Percentiles rank a stretch among this genome's conserved stretches.
Conservation (phyloP, 768 basidiomycete genomes). For the Agaricus blazei region DNA sequence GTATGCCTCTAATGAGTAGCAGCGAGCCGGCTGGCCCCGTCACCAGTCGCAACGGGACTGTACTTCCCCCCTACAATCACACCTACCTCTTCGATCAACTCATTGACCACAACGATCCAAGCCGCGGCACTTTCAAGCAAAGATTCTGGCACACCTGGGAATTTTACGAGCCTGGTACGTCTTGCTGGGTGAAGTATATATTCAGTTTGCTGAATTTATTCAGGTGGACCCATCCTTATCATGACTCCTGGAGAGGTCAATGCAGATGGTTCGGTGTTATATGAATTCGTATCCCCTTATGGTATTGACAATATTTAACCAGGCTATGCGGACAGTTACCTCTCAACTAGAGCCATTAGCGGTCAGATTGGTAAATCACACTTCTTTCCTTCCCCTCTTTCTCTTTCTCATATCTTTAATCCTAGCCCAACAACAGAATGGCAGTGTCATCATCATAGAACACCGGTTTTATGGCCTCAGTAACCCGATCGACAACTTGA, state of each 20-base stretch:
- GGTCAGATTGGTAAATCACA: constrained; percentile 42
- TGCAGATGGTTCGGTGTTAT: constrained; percentile 35
- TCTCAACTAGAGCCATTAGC: constrained; percentile 59
- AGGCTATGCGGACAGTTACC: constrained; percentile 45
- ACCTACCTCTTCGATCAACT: constrained; percentile 55
- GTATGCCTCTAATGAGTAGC: constrained; percentile 27
- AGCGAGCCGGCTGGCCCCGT: constrained; percentile 27
- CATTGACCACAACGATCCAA: constrained; percentile 51
- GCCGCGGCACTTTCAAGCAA: constrained; percentile 70
- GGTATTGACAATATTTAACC: not conserved
- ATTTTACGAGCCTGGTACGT: constrained; percentile 50
- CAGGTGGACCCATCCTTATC: constrained; percentile 58
- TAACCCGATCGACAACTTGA: constrained; percentile 61
- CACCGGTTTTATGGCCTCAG: constrained; percentile 77
- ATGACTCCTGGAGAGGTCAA: constrained; percentile 64
- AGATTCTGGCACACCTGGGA: constrained; percentile 70
- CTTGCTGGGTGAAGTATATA: not conserved
- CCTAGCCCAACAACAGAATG: constrained; percentile 58
- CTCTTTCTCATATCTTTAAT: not conserved
- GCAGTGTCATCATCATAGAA: constrained; percentile 59
- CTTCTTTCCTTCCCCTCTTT: not conserved
- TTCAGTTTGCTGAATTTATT: not conserved
- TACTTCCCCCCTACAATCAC: constrained; percentile 38
- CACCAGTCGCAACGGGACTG: constrained; percentile 36
- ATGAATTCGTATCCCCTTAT: not conserved